Evolutionary conservation across 371 early-diverging fungal species (phyloP).

Genomic region (Actinomortierella ambigua): DNA sequence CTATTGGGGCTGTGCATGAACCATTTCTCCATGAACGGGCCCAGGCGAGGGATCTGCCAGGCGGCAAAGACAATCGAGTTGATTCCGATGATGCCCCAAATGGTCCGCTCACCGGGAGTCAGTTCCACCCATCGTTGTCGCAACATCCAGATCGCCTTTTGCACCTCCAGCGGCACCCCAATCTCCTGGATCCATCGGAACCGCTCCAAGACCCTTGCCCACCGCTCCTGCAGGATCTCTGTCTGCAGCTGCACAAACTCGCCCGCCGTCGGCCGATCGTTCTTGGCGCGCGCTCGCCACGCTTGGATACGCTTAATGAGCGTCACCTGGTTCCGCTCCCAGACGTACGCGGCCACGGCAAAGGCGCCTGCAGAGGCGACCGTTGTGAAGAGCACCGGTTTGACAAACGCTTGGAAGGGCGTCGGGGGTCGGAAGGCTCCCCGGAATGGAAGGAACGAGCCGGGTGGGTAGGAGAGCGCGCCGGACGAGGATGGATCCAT

Average conservation of each 20-base stretch:
- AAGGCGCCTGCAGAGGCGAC: slow-evolving; percentile 18
- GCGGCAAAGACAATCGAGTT: slow-evolving; percentile 72
- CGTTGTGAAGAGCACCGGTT: slow-evolving; percentile 33
- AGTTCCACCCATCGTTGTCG: slow-evolving; percentile 35
- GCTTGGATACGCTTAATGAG: slow-evolving; percentile 30
- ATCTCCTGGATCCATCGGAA: slow-evolving; percentile 37
- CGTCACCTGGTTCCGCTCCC: slow-evolving; percentile 28
- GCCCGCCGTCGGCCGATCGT: slow-evolving; percentile 15
- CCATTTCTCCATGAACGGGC: slow-evolving; percentile 68
- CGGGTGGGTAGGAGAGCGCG: no score
- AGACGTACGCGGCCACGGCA: slow-evolving; percentile 26
- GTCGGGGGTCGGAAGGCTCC: slow-evolving; percentile 9
- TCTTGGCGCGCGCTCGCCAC: slow-evolving; percentile 24
- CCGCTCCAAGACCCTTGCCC: slow-evolving; percentile 15
- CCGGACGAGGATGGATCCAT: neutral
- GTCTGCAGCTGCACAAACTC: slow-evolving; percentile 34
- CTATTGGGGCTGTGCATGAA: slow-evolving; percentile 74
- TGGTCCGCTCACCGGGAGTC: slow-evolving; percentile 54
- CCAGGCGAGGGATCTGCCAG: slow-evolving; percentile 69
- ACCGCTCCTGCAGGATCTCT: slow-evolving; percentile 24
- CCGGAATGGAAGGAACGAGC: neutral
- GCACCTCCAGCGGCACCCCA: slow-evolving; percentile 29
- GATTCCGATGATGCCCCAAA: slow-evolving; percentile 65
- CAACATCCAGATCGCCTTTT: slow-evolving; percentile 24
- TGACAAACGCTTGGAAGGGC: slow-evolving; percentile 22